These are phyloP conservation scores for Boechera retrofracta DNA, from an alignment of 345 rosid genomes.

Conservation along the genomic window DNA sequence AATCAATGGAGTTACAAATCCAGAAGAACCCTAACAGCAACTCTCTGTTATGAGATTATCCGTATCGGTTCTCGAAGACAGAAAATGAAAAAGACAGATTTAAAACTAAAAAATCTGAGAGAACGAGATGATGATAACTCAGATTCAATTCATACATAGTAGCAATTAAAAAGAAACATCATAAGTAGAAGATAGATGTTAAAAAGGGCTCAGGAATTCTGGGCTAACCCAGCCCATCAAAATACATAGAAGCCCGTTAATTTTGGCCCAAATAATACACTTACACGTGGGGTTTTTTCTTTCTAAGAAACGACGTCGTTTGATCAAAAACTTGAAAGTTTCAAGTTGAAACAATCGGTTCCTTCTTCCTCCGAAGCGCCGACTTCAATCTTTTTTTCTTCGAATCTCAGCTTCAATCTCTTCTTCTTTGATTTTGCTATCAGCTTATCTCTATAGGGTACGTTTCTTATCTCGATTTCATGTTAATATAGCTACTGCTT, in stretches of 20 bases:
- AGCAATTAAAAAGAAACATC: too few relatives aligned
- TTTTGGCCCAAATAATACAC: too few relatives aligned
- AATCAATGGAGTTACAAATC: conserved; percentile 1
- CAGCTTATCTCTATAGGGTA: not conserved
- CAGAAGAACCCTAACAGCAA: conserved; percentile 23
- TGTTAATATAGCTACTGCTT: too few relatives aligned
- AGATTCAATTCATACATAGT: too few relatives aligned
- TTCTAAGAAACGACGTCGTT: not conserved
- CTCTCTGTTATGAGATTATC: not conserved
- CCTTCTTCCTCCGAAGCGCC: not conserved
- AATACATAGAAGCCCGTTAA: not conserved
- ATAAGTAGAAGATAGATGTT: too few relatives aligned
- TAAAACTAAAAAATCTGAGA: not conserved
- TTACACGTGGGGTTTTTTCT: too few relatives aligned
- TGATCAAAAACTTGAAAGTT: not conserved
- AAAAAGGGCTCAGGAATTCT: too few relatives aligned
- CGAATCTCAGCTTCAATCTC: not conserved
- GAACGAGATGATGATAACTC: too few relatives aligned
- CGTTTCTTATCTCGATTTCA: not conserved
- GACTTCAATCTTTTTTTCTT: not conserved
- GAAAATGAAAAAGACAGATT: conserved; percentile 23
- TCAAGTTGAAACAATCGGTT: not conserved
- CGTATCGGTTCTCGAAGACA: not conserved
- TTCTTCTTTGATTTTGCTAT: not conserved
- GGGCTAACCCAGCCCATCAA: not conserved